Evolutionary conservation across 805 yeast genomes (phyloP).

Genomic region (Hanseniaspora guilliermondii): DNA sequence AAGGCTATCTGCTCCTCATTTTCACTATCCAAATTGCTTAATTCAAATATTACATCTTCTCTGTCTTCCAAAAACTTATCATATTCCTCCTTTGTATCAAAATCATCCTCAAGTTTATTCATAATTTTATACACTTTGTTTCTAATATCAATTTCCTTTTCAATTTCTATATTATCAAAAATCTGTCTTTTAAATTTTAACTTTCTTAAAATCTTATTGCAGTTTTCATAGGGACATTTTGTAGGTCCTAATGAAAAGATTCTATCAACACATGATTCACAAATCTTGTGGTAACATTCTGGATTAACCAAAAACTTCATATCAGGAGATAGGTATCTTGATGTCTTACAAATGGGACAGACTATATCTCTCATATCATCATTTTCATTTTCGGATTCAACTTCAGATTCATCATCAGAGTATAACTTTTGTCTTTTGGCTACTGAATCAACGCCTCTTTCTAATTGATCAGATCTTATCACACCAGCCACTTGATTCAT

Average conservation of each 20-base stretch:
- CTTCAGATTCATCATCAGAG: slow-evolving; percentile 10
- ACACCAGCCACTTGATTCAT: background rate
- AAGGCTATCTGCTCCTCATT: slow-evolving; percentile 56
- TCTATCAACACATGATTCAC: slow-evolving; percentile 93
- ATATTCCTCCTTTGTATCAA: slow-evolving; percentile 44
- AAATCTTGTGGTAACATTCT: slow-evolving; percentile 94
- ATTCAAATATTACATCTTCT: slow-evolving; percentile 56
- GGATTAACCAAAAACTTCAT: slow-evolving; percentile 87
- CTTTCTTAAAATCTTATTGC: slow-evolving; percentile 76
- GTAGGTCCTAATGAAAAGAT: slow-evolving; percentile 92
- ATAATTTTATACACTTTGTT: slow-evolving; percentile 63
- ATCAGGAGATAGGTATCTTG: slow-evolving; percentile 83
- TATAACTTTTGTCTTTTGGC: background rate
- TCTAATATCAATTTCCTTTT: slow-evolving; percentile 83
- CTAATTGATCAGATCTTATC: background rate
- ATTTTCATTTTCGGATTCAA: slow-evolving; percentile 19
- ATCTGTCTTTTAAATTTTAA: slow-evolving; percentile 84
- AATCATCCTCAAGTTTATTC: slow-evolving; percentile 70
- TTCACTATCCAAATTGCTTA: slow-evolving; percentile 37
- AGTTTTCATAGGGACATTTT: slow-evolving; percentile 86
- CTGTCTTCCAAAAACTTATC: slow-evolving; percentile 73
- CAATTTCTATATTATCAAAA: slow-evolving; percentile 82
- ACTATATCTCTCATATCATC: slow-evolving; percentile 56
- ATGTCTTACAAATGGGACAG: slow-evolving; percentile 97
- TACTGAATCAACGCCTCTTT: background rate